A percentile compares a stretch with the other conserved stretches of the same genome.
Evolutionary conservation across 345 rosid genomes (phyloP).

Genomic region (Salix brachista): DNA sequence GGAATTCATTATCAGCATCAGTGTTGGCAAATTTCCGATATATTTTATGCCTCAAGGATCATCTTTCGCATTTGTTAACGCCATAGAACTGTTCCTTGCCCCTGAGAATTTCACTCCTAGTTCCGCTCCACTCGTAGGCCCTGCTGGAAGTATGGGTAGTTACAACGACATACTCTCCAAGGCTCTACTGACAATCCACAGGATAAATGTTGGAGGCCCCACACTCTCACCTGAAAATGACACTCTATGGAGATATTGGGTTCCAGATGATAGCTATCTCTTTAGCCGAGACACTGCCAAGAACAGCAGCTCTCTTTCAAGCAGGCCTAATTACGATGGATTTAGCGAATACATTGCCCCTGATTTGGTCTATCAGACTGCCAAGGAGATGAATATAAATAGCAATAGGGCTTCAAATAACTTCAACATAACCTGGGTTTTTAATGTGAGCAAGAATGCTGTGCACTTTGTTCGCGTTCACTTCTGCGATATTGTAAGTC

Average conservation of each 20-base stretch:
- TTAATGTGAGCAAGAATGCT: conserved; percentile 34
- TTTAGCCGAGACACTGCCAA: conserved; percentile 12
- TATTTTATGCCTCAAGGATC: conserved; percentile 32
- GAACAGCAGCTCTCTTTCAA: fast-evolving
- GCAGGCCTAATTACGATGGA: conserved; percentile 7
- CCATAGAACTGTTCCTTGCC: conserved; percentile 53
- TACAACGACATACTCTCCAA: conserved; percentile 13
- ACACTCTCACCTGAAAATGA: conserved; percentile 27
- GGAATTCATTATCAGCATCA: conserved; percentile 9
- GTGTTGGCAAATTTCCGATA: conserved; percentile 9
- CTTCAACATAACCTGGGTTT: conserved; percentile 46
- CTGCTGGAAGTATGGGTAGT: neutral
- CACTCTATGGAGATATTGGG: conserved; percentile 42
- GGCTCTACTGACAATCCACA: conserved; percentile 31
- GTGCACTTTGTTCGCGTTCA: conserved; percentile 47
- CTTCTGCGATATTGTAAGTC: conserved; percentile 44
- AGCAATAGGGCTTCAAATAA: no score
- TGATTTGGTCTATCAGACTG: conserved; percentile 36
- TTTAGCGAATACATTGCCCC: conserved; percentile 36
- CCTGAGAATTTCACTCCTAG: conserved; percentile 26
- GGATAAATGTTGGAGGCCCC: conserved; percentile 45
- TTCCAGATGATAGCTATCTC: conserved; percentile 32
- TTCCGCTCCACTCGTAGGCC: neutral
- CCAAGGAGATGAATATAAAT: conserved; percentile 23
- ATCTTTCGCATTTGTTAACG: conserved; percentile 58